Percentiles rank a stretch among this genome's conserved stretches.
Evolutionary conservation across 495 filamentous ascomycete species (phyloP).

Genomic region (Aspergillus homomorphus): DNA sequence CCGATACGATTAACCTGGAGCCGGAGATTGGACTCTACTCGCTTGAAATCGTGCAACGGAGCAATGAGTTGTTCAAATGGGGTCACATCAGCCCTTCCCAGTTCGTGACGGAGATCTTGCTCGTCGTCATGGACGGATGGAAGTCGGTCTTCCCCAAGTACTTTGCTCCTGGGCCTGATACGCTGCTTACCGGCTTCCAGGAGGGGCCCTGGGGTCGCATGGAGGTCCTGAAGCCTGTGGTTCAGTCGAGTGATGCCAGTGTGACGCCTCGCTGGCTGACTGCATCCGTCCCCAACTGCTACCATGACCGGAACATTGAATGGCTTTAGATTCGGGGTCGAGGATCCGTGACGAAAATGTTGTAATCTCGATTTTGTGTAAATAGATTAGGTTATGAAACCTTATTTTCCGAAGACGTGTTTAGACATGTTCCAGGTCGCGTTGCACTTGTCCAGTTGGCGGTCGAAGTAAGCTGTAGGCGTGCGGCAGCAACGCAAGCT

Average conservation of each 20-base stretch:
- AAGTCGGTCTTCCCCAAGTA: conserved; percentile 9
- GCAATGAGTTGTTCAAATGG: conserved; percentile 10
- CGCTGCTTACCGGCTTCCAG: conserved; percentile 5
- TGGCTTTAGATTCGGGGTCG: neutral
- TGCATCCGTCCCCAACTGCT: neutral
- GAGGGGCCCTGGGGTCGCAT: conserved; percentile 2
- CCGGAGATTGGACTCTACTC: conserved; percentile 28
- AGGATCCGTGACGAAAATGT: no score
- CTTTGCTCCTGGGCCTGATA: conserved; percentile 6
- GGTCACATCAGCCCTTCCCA: conserved; percentile 1
- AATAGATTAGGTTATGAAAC: no score
- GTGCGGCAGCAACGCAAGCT: no score
- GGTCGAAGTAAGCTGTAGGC: no score
- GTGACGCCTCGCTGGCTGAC: conserved; percentile 7
- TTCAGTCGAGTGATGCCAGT: conserved; percentile 8
- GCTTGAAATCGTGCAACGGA: conserved; percentile 16
- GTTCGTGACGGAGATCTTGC: conserved; percentile 10
- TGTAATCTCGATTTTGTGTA: no score
- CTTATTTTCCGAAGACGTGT: no score
- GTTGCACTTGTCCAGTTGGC: no score
- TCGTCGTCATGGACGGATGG: conserved; percentile 12
- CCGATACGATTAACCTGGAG: conserved; percentile 18
- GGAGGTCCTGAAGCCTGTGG: conserved; percentile 11
- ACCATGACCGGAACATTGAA: neutral
- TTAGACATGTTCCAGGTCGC: no score